Evolutionary conservation across 441 rosid genomes (phyloP).

Genomic region (Pelargonium myrrhifolium): DNA sequence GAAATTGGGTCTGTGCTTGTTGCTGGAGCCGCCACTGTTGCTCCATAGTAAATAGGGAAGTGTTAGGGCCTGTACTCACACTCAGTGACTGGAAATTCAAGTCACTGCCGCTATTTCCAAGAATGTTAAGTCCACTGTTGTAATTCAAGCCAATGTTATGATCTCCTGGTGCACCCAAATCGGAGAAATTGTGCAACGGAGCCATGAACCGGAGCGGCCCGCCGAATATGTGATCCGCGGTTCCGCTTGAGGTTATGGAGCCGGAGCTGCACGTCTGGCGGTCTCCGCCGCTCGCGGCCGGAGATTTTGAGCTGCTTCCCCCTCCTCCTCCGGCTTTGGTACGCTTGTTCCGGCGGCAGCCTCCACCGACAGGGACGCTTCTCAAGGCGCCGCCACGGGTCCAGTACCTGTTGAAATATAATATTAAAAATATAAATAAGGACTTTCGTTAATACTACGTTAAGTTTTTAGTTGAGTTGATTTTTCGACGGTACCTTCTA

Average conservation of each 20-base stretch:
- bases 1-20: conserved; percentile 40
- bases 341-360: too few relatives aligned
- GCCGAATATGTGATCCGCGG: conserved; percentile 31
- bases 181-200: conserved; percentile 48
- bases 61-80: neutral
- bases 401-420: too few relatives aligned
- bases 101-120: conserved; percentile 33
- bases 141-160: conserved; percentile 36
- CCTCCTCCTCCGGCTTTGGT: too few relatives aligned
- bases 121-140: conserved; percentile 36
- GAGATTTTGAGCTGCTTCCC: too few relatives aligned
- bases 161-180: conserved; percentile 33
- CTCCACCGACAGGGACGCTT: too few relatives aligned
- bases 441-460: too few relatives aligned
- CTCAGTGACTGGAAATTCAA: conserved; percentile 36
- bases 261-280: conserved; percentile 26
- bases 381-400: too few relatives aligned
- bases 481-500: too few relatives aligned
- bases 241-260: conserved; percentile 37
- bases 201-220: conserved; percentile 58
- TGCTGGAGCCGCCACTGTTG: conserved; percentile 59
- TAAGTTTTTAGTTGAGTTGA: too few relatives aligned
- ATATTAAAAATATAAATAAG: too few relatives aligned
- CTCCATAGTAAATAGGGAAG: conserved; percentile 32
- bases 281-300: too few relatives aligned